phyloP scores from a whole-genome alignment of 2,329 filamentous ascomycete genomes.

The Nothophaeocryptopus gaeumannii region DNA sequence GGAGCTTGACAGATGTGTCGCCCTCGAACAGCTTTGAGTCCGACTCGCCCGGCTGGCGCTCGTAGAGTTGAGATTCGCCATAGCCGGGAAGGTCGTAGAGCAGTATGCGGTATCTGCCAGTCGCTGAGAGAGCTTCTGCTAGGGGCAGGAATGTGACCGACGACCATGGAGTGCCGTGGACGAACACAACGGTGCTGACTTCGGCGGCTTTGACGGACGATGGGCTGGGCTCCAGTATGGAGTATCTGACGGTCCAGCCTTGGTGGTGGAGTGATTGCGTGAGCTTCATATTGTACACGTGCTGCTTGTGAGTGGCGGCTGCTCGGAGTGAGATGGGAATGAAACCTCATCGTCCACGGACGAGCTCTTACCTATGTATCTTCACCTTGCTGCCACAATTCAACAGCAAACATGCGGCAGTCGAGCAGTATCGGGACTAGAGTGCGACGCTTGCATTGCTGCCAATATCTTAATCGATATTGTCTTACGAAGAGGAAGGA shows the following conservation, averaged over 20 bases:
- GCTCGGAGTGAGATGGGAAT: too few relatives aligned
- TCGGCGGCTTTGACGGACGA: slow-evolving; percentile 32
- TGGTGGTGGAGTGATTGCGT: slow-evolving; percentile 9
- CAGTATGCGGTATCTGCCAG: slow-evolving; percentile 38
- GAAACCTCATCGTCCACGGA: too few relatives aligned
- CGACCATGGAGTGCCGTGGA: slow-evolving; percentile 51
- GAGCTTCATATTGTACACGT: slow-evolving; percentile 9
- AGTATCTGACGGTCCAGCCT: slow-evolving; percentile 22
- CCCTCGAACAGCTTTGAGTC: slow-evolving; percentile 21
- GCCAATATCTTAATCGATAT: too few relatives aligned
- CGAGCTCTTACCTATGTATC: too few relatives aligned
- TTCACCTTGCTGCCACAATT: background rate
- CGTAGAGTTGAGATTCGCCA: slow-evolving; percentile 37
- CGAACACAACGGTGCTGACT: slow-evolving; percentile 38
- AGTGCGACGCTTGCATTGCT: too few relatives aligned
- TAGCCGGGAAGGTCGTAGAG: slow-evolving; percentile 50
- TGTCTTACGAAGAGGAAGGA: too few relatives aligned
- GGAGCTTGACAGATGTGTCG: slow-evolving; percentile 39
- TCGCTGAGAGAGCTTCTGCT: slow-evolving; percentile 35
- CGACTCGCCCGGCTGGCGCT: slow-evolving; percentile 21
- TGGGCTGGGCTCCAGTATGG: slow-evolving; percentile 24
- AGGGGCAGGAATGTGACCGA: slow-evolving; percentile 41
- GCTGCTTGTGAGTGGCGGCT: too few relatives aligned
- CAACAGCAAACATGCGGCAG: too few relatives aligned
- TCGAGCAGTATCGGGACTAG: too few relatives aligned